These are phyloP conservation scores for Penicillium sp. DNA, from an alignment of 2,329 filamentous ascomycete species.

Conservation along the genomic window DNA sequence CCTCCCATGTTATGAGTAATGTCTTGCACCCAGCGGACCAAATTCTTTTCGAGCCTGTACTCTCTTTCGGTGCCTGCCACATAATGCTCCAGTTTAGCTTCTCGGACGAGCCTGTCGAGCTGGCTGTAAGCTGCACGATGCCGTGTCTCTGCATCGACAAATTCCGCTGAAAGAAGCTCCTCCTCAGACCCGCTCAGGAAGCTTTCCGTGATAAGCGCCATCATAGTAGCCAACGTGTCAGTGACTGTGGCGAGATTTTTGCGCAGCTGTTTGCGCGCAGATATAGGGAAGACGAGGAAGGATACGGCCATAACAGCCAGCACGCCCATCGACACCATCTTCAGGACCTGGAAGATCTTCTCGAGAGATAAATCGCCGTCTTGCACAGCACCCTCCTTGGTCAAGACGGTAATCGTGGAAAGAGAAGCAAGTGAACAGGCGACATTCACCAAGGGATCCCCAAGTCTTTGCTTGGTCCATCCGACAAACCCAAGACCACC, in stretches of 20 bases:
- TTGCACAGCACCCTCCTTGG: conserved; percentile 85
- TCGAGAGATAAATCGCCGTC: conserved; percentile 73
- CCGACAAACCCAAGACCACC: conserved; percentile 82
- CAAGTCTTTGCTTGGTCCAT: conserved; percentile 77
- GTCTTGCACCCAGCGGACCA: conserved; percentile 79
- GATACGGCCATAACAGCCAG: conserved; percentile 68
- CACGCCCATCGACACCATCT: conserved; percentile 79
- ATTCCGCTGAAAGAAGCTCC: conserved; percentile 65
- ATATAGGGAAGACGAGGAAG: conserved; percentile 71
- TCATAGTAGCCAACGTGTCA: conserved; percentile 71
- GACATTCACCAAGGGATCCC: conserved; percentile 75
- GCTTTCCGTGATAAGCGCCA: conserved; percentile 74
- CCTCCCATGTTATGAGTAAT: conserved; percentile 87
- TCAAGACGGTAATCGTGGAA: conserved; percentile 82
- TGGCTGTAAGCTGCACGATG: conserved; percentile 66
- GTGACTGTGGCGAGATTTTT: conserved; percentile 71
- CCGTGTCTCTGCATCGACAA: conserved; percentile 57
- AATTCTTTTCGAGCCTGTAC: conserved; percentile 71
- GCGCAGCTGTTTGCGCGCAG: conserved; percentile 69
- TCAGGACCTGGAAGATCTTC: conserved; percentile 76
- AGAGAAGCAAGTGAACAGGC: conserved; percentile 82
- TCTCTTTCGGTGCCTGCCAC: conserved; percentile 72
- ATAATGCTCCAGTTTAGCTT: conserved; percentile 88
- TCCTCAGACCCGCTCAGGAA: conserved; percentile 81
- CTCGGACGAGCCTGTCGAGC: conserved; percentile 72